phyloP scores from a whole-genome alignment of 225 moss, liverwort and hornwort species.

The Sphagnum contortum region DNA sequence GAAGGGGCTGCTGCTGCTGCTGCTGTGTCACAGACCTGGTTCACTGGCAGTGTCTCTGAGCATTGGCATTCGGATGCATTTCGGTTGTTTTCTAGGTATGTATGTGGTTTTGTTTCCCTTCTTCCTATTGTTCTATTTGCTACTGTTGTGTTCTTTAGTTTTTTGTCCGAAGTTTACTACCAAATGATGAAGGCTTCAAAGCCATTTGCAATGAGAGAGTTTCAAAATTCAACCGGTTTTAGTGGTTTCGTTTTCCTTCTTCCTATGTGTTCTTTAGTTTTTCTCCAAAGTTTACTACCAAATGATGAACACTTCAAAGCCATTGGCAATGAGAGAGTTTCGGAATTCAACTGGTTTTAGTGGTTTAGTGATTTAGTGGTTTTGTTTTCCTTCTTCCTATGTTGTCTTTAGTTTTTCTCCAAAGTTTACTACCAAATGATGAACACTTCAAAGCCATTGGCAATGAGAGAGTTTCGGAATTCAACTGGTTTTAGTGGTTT shows the following conservation, averaged over 20 bases:
- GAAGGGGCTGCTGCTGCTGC: conserved; percentile 5
- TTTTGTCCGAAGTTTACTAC: background rate
- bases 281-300: background rate
- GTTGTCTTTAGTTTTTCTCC: background rate
- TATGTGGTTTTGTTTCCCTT: conserved; percentile 1
- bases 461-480: too few species aligned
- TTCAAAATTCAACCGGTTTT: background rate
- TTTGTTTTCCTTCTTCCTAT: background rate
- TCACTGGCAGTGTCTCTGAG: conserved; percentile 21
- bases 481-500: background rate
- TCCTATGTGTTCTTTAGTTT: background rate
- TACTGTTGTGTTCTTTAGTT: background rate
- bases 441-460: background rate
- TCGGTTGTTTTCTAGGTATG: conserved; percentile 28
- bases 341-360: background rate
- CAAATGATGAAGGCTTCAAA: background rate
- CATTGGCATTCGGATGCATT: conserved; percentile 31
- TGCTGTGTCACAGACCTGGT: conserved; percentile 19
- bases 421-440: background rate
- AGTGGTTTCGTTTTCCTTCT: background rate
- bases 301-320: background rate
- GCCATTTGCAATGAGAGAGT: too few species aligned
- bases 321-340: too few species aligned
- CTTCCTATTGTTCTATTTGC: background rate
- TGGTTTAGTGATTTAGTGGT: background rate